Base-by-base conservation (phyloP, 2,329 filamentous ascomycete species). In the Fusarium continuum region DNA sequence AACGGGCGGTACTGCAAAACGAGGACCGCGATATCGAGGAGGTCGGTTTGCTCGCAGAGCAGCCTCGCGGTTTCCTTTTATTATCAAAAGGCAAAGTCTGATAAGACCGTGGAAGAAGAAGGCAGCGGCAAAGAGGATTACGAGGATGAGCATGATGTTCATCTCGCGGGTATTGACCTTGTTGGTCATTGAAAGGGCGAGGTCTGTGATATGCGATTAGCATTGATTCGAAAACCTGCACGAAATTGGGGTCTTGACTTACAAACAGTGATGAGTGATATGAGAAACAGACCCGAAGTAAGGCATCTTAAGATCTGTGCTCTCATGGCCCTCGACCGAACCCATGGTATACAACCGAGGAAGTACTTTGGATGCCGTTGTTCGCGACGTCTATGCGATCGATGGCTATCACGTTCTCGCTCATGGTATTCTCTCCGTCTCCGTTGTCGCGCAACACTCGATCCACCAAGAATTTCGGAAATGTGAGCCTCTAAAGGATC, bases 61-160 rank as follows among this genome's bases (percentile, higher is more conserved):
- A n/a, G 60, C 58, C 26, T 69, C 47, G 8, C 74, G 73, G 50
- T 76, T 78, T 6, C 81, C 81, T 29, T 82, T 83, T 50, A 88
- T 76, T 13, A 89, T 76, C 41, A 90, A 75, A 76, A 96, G 84
- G 75, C 86, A 88, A 5, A 96, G 82, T 16, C 91, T 87, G 54
- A 95, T 85, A 14, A 95, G 78, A 35, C 88, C 86, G 76, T 96
- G 91, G 70, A 87, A 90, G 81, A 96, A 95, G 77, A 96, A 87
- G 65, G 94, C 86, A 3, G 89, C 88, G 28, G 89, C 84, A 47
- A 89, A 80, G 46, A 96, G 78, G 54, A 96, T 88, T 64, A 93
- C 82, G 48, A 97, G 82, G 53, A 96, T 88, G 57, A 96, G 83
- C 48, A 96, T 81, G 56, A 96, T 86, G 69, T 92, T 91, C 71